Evolutionary conservation across 768 basidiomycete species (phyloP).

Genomic region (Mycena vitilis): DNA sequence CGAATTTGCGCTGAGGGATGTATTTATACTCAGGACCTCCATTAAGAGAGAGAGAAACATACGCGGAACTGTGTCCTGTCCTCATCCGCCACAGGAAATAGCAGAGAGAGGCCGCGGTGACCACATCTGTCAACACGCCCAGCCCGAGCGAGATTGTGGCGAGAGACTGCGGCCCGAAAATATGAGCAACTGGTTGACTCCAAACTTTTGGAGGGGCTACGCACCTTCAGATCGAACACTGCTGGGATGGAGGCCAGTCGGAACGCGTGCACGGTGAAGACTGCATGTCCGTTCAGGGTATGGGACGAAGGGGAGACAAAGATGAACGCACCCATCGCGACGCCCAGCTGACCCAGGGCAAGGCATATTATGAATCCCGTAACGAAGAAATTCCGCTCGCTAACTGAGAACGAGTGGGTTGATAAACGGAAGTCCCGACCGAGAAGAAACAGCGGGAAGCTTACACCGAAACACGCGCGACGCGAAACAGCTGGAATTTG

Average conservation of each 20-base stretch:
- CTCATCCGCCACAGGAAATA: constrained; percentile 69
- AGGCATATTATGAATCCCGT: constrained; percentile 67
- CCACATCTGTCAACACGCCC: constrained; percentile 67
- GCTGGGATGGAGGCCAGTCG: constrained; percentile 54
- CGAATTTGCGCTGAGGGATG: constrained; percentile 61
- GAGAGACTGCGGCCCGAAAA: constrained; percentile 49
- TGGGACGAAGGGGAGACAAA: background rate
- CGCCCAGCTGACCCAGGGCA: constrained; percentile 63
- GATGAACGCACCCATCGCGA: constrained; percentile 52
- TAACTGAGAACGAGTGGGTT: constrained; percentile 53
- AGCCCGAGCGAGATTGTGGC: constrained; percentile 65
- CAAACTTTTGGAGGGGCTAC: constrained; percentile 24
- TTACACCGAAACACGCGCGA: constrained; percentile 75
- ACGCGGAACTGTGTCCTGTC: constrained; percentile 61
- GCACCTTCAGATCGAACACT: constrained; percentile 59
- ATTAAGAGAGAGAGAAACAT: constrained; percentile 27
- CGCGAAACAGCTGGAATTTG: constrained; percentile 59
- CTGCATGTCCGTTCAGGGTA: constrained; percentile 39
- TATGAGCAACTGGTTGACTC: background rate
- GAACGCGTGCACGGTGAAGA: constrained; percentile 62
- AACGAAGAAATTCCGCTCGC: constrained; percentile 64
- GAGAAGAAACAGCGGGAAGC: constrained; percentile 24
- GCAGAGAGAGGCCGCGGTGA: constrained; percentile 69
- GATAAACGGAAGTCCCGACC: background rate
- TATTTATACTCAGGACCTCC: background rate